These are phyloP conservation scores for Blastobotrys malaysiensis DNA, from an alignment of 1,139 yeast genomes.

Conservation along the genomic window DNA sequence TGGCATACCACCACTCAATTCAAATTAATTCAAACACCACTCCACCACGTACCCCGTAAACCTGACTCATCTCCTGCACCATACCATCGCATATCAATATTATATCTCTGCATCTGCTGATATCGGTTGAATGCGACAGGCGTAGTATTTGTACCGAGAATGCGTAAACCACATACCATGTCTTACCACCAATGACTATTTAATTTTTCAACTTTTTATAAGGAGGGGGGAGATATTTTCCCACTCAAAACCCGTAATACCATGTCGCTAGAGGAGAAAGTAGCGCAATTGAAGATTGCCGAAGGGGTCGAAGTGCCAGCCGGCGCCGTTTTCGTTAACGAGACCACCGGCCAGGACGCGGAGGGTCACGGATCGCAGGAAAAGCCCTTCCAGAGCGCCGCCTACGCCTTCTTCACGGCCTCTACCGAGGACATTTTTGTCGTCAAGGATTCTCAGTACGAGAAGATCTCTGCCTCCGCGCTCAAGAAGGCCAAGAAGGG, in stretches of 20 bases:
- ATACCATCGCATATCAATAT: too few relatives aligned
- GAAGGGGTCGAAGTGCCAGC: conserved; percentile 9
- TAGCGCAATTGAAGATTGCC: neutral
- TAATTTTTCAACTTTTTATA: neutral
- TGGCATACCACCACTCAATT: too few relatives aligned
- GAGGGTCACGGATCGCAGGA: conserved; percentile 54
- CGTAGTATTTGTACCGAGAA: neutral
- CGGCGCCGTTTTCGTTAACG: conserved; percentile 55
- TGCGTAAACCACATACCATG: neutral
- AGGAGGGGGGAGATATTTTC: neutral
- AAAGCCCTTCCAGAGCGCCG: conserved; percentile 73
- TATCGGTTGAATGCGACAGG: neutral
- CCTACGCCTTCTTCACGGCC: conserved; percentile 62
- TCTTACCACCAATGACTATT: neutral
- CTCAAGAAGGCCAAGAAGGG: conserved; percentile 96
- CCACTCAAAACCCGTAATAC: neutral
- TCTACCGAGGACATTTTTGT: conserved; percentile 55
- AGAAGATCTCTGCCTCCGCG: conserved; percentile 86
- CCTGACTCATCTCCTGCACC: too few relatives aligned
- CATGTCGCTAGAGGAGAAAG: neutral
- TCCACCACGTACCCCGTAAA: too few relatives aligned
- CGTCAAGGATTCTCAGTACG: conserved; percentile 58
- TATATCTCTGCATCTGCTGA: neutral
- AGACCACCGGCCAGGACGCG: conserved; percentile 61
- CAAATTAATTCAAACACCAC: too few relatives aligned